Evolutionary conservation across 148 eudicot genomes (phyloP).

Genomic region (Suaeda aralocaspica): DNA sequence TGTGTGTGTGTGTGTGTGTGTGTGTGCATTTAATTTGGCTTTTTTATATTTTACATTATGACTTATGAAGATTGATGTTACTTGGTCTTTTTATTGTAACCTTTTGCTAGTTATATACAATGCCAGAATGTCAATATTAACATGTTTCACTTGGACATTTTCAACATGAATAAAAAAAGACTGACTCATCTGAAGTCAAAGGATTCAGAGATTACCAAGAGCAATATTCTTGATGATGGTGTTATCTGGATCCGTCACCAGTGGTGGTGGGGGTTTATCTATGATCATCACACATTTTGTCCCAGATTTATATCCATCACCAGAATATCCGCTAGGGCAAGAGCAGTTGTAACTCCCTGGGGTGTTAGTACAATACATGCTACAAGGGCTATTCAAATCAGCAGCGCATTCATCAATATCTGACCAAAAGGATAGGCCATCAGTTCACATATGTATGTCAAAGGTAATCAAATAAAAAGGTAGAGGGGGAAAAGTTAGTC

Average conservation of each 20-base stretch:
- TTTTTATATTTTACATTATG: too few relatives aligned
- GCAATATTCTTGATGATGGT: constrained; percentile 14
- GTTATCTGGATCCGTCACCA: background rate
- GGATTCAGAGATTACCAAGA: constrained; percentile 23
- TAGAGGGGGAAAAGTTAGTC: background rate
- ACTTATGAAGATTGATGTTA: too few relatives aligned
- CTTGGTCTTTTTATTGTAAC: too few relatives aligned
- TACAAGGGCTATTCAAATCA: constrained; percentile 26
- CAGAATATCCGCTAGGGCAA: constrained; percentile 34
- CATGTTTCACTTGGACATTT: background rate
- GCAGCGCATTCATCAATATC: constrained; percentile 36
- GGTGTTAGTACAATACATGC: constrained; percentile 25
- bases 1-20: too few relatives aligned
- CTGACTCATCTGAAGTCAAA: background rate
- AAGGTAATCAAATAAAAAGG: background rate
- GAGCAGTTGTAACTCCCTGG: constrained; percentile 29
- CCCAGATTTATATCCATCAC: constrained; percentile 31
- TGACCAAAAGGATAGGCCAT: constrained; percentile 2
- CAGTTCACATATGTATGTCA: too few relatives aligned
- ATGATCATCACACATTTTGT: constrained; percentile 19
- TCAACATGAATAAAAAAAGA: background rate
- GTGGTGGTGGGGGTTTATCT: background rate
- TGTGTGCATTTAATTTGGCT: too few relatives aligned
- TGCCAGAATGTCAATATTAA: background rate
- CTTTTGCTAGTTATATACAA: too few relatives aligned